A percentile compares a stretch with the other conserved stretches of the same genome.
These are phyloP conservation scores for Bremia lactucae DNA, from an alignment of 352 stramenopile species.

Conservation along the genomic window DNA sequence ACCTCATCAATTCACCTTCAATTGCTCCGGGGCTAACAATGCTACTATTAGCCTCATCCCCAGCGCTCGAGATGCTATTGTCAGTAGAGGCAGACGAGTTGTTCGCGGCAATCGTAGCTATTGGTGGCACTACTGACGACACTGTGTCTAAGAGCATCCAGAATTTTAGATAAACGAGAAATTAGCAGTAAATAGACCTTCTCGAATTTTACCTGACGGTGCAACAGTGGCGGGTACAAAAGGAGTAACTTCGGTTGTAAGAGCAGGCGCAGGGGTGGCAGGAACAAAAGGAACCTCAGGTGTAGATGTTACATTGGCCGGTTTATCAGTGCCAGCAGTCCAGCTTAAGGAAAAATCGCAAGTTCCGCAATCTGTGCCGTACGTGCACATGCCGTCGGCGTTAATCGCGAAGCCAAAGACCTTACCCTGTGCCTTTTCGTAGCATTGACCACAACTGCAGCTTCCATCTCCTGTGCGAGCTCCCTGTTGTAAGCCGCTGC, in stretches of 20 bases:
- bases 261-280: not conserved
- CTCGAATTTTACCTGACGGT: constrained; percentile 9
- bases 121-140: constrained; percentile 5
- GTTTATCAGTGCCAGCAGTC: not conserved
- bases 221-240: constrained; percentile 1
- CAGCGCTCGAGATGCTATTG: constrained; percentile 8
- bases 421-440: constrained; percentile 13
- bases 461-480: constrained; percentile 9
- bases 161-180: no score
- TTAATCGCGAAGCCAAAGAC: constrained; percentile 24
- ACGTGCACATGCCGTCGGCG: constrained; percentile 15
- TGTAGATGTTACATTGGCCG: constrained; percentile 1
- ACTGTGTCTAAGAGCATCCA: not conserved
- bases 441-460: constrained; percentile 38
- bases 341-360: constrained; percentile 12
- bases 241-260: not conserved
- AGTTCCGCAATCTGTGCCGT: constrained; percentile 21
- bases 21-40: constrained; percentile 3
- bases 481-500: constrained; percentile 16
- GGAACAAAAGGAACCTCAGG: no score
- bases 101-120: constrained; percentile 2
- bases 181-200: no score
- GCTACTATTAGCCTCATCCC: not conserved
- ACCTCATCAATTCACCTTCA: constrained; percentile 4
- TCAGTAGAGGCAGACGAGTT: constrained; percentile 1